Conservation (phyloP, 176 grass and related monocot genomes). For the maize (Zea mays) region DNA sequence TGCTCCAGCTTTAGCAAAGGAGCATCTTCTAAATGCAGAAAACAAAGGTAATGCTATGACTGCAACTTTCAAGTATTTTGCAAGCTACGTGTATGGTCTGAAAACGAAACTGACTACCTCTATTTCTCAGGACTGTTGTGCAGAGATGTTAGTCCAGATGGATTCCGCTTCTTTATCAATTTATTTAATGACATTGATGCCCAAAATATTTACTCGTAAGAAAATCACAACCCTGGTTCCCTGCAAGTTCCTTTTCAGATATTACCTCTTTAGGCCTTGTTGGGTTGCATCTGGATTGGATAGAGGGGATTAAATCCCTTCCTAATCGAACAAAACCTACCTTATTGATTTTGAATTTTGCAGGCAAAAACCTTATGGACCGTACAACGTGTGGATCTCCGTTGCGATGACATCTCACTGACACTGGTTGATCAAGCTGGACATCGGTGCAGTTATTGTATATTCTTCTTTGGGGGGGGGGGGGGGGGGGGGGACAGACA, state of each 20-base stretch:
- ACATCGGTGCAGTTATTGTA: neutral
- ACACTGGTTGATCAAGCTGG: slow-evolving; percentile 6
- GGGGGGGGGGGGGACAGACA: too few relatives aligned
- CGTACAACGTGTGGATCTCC: slow-evolving; percentile 55
- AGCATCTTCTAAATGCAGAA: slow-evolving; percentile 97
- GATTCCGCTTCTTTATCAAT: slow-evolving; percentile 90
- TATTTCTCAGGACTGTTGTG: slow-evolving; percentile 72
- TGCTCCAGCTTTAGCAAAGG: slow-evolving; percentile 92
- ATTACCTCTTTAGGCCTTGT: neutral
- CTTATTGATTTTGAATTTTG: slow-evolving; percentile 23
- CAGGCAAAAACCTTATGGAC: slow-evolving; percentile 57
- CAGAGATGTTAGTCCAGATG: slow-evolving; percentile 90
- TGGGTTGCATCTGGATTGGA: too few relatives aligned
- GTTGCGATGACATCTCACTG: slow-evolving; percentile 45
- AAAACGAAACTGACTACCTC: slow-evolving; percentile 1
- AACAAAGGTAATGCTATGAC: slow-evolving; percentile 59
- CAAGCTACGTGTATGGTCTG: neutral
- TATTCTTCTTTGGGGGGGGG: too few relatives aligned
- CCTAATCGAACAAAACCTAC: too few relatives aligned
- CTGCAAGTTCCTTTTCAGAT: neutral
- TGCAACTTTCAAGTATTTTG: slow-evolving; percentile 20
- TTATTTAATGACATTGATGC: slow-evolving; percentile 90
- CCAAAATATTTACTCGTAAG: slow-evolving; percentile 86
- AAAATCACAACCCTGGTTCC: neutral
- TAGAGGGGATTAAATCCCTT: too few relatives aligned